Percentiles rank a stretch among this genome's conserved stretches.
These are phyloP conservation scores for Sporothrix globosa DNA, from an alignment of 2,329 filamentous ascomycete species.

Conservation along the genomic window DNA sequence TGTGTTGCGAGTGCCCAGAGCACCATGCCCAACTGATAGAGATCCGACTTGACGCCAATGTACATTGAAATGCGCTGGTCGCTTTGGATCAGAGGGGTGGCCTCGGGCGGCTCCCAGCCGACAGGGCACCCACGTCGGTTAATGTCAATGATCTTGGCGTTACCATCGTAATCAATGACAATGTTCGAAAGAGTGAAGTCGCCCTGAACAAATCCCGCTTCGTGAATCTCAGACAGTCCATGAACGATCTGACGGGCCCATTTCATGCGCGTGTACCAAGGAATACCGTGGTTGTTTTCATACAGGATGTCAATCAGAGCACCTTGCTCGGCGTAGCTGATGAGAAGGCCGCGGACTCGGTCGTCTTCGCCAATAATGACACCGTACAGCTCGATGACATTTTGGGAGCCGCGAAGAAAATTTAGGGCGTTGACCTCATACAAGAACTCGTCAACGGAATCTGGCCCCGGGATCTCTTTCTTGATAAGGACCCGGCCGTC, in stretches of 20 bases:
- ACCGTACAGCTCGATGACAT: constrained; percentile 84
- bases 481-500: constrained; percentile 77
- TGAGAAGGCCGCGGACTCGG: constrained; percentile 82
- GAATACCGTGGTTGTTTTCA: constrained; percentile 65
- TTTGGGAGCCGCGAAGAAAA: constrained; percentile 69
- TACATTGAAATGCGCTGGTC: constrained; percentile 94
- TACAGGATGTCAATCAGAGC: constrained; percentile 90
- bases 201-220: constrained; percentile 93
- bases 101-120: constrained; percentile 95
- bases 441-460: constrained; percentile 93
- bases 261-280: constrained; percentile 74
- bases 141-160: constrained; percentile 98
- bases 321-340: constrained; percentile 83
- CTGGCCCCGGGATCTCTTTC: constrained; percentile 95
- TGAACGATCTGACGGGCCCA: constrained; percentile 93
- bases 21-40: constrained; percentile 96
- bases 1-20: constrained; percentile 88
- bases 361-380: constrained; percentile 82
- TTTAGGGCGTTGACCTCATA: constrained; percentile 97
- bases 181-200: constrained; percentile 98
- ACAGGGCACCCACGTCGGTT: constrained; percentile 96
- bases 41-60: constrained; percentile 95
- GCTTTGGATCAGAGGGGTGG: constrained; percentile 79
- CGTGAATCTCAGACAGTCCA: constrained; percentile 89
- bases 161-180: constrained; percentile 79